Percentiles rank a stretch among this genome's conserved stretches.
Evolutionary conservation across 495 filamentous ascomycete species (phyloP).

Genomic region (Penicillium goetzii): DNA sequence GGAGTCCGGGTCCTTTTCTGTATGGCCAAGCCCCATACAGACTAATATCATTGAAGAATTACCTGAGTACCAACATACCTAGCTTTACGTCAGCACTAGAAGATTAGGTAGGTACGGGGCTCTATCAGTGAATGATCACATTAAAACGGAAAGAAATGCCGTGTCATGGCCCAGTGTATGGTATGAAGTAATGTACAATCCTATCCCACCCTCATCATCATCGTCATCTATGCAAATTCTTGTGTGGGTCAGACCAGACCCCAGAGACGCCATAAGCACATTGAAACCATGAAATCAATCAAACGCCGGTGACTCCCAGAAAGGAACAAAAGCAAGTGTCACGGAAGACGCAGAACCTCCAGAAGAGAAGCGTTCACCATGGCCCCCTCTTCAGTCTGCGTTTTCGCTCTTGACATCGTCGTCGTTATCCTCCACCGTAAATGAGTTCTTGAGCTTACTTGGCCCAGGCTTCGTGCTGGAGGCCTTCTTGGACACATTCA

Average conservation of each 20-base stretch:
- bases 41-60: background rate
- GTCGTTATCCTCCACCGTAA: conserved; percentile 36
- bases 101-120: no score
- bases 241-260: conserved; percentile 24
- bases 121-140: conserved; percentile 3
- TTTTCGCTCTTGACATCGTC: conserved; percentile 38
- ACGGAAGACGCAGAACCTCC: conserved; percentile 24
- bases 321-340: conserved; percentile 3
- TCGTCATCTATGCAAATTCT: conserved; percentile 40
- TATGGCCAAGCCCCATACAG: no score
- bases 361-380: background rate
- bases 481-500: conserved; percentile 45
- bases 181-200: conserved; percentile 39
- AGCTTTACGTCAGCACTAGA: no score
- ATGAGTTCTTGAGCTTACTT: conserved; percentile 52
- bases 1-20: no score
- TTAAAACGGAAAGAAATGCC: conserved; percentile 15
- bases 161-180: conserved; percentile 24
- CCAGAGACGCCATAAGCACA: conserved; percentile 32
- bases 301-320: conserved; percentile 6
- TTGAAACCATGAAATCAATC: background rate
- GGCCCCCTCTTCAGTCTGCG: conserved; percentile 22
- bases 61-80: background rate
- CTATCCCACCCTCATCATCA: conserved; percentile 28
- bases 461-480: conserved; percentile 45